Base-by-base conservation (phyloP, 2,329 filamentous ascomycete genomes). In the Fusarium austroafricanum region DNA sequence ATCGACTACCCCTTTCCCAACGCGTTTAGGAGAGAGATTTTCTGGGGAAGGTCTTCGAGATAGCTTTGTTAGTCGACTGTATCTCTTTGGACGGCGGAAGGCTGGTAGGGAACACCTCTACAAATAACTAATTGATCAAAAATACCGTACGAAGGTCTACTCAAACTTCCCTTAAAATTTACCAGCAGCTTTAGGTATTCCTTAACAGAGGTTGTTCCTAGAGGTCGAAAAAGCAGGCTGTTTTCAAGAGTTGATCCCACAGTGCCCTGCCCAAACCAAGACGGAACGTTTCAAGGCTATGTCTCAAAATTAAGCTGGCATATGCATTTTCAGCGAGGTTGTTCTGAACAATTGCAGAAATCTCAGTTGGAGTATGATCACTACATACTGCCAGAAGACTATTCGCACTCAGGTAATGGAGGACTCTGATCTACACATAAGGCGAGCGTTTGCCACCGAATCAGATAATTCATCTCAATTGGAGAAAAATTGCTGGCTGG, bases 41-140 rank as follows among this genome's bases (percentile, higher is more conserved):
- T 58, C 62, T 28, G 64, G 64, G 56, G 62, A 66, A 66, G 62
- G 57, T 66, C 54, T 49, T 55, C 55, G 29, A 12, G 18, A 33
- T n/a, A 55, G 35, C 29, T 52, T 55, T 23, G 26, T 47, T 35
- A 40, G 53, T 28, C 23, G 26, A 56, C 39, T n/a, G 35, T 49
- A 33, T 33, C 31, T 29, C 28, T 29, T 29, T 33, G 10, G 28
- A 29, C 15, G 21, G n/a, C 12, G 45, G 15, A 21, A 26, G 29
- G 31, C 14, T 35, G 14, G 4, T 35, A 35, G 31, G 31, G 15
- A 17, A 35, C 31, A 17, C 31, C 15, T 35, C 15, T 35, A 3
- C 31, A 35, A 35, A n/a, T 35, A 35, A 35, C 14, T 2, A 33
- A 33, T 33, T 35, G 7, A 10, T 9, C 3, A 35, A 14, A 35